Percentiles rank a stretch among this genome's conserved stretches.
phyloP scores from a whole-genome alignment of 106 monocot species.

The Vanilla planifolia region DNA sequence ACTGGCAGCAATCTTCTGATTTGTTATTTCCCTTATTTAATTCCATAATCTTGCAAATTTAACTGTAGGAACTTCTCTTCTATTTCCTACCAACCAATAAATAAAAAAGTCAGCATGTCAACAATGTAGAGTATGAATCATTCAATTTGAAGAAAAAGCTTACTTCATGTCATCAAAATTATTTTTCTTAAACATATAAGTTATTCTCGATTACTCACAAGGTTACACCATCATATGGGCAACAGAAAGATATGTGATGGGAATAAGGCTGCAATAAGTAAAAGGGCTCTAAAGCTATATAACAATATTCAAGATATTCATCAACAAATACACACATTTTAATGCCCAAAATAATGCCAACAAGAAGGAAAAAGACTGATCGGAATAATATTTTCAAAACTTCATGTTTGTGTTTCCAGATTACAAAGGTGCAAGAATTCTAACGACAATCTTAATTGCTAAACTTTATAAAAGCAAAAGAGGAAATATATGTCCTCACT shows the following conservation, averaged over 20 bases:
- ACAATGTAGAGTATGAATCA: too few species aligned
- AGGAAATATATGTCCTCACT: neutral
- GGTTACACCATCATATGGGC: neutral
- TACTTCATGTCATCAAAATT: too few species aligned
- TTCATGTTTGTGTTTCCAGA: constrained; percentile 29
- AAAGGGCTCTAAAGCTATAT: neutral
- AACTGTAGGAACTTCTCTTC: too few species aligned
- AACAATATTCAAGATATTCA: neutral
- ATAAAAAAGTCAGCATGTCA: too few species aligned
- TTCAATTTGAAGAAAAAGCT: too few species aligned
- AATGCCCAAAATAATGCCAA: neutral
- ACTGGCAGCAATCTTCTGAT: too few species aligned
- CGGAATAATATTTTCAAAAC: constrained; percentile 19
- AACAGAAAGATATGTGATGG: neutral
- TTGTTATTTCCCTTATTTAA: too few species aligned
- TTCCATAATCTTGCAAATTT: too few species aligned
- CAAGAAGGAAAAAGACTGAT: constrained; percentile 31
- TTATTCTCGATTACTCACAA: neutral
- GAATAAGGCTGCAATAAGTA: neutral
- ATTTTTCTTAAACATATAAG: neutral
- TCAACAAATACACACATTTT: neutral
- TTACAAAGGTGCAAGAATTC: constrained; percentile 22
- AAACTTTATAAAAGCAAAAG: neutral
- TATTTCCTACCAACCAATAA: too few species aligned
- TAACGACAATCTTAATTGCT: neutral